phyloP scores from a whole-genome alignment of 352 stramenopile species.

The Globisporangium radiosum region DNA sequence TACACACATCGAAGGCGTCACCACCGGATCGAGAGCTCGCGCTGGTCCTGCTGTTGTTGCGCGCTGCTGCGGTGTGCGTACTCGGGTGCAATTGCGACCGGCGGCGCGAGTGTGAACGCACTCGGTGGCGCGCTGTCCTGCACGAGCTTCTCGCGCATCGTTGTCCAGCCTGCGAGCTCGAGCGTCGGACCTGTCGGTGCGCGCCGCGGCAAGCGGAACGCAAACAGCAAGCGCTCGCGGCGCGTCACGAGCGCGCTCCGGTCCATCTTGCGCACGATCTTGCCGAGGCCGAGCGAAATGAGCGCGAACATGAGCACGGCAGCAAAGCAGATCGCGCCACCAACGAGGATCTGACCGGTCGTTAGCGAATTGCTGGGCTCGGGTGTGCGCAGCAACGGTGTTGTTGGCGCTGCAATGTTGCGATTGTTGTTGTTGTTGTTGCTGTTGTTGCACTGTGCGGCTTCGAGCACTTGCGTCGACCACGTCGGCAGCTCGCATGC shows the following conservation, averaged over 20 bases:
- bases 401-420: not conserved
- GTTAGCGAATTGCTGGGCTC: too few relatives aligned
- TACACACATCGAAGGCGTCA: not conserved
- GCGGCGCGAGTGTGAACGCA: constrained; percentile 6
- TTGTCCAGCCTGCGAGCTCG: constrained; percentile 11
- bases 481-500: constrained; percentile 11
- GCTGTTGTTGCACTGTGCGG: not conserved
- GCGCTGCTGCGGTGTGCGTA: not conserved
- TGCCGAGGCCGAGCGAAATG: constrained; percentile 10
- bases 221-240: not conserved
- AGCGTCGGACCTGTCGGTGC: constrained; percentile 9
- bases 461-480: constrained; percentile 2
- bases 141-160: constrained; percentile 15
- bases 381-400: not conserved
- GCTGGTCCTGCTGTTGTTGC: not conserved
- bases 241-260: not conserved
- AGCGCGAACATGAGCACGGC: constrained; percentile 3
- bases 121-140: not conserved
- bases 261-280: constrained; percentile 16
- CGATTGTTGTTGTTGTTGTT: not conserved
- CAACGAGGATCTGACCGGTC: not conserved
- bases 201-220: constrained; percentile 3
- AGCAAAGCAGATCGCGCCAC: constrained; percentile 3
- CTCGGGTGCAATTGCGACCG: not conserved
- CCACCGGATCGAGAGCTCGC: constrained; percentile 7